Evolutionary conservation across 2,329 filamentous ascomycete genomes (phyloP), one percentile per base, ranked within the genome.

Genomic region (Trichoderma simmonsii): DNA sequence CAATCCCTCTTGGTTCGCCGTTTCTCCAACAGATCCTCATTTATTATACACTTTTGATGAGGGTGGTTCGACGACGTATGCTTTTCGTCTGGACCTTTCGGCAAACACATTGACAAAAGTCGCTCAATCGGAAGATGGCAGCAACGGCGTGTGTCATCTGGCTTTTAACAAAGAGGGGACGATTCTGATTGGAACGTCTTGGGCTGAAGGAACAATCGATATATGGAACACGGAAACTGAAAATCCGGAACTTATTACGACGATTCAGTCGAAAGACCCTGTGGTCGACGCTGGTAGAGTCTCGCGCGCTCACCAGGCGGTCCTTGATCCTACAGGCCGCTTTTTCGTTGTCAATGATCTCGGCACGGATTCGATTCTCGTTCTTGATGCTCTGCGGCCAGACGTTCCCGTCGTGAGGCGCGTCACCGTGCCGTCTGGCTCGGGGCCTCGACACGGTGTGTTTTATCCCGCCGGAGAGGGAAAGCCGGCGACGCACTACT

Each of bases 371-470:
- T 77, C 78, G 18, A 74, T 88, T 28, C 74, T 85, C 54, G 75
- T 87, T 61, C 77, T 87, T 32, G 84, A 87, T 12, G 32, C 43
- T 1, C 21, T 39, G 78, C 77, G 81, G 70, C 74, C 80, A 73
- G 78, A 81, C 72, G 86, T 79, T 73, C 76, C 78, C 3, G 75
- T 86, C 57, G 78, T 77, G 36, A 81, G 78, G 74, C 77, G 75
- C 51, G 76, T 81, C 56, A 63, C 74, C 4, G 78, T 84, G 70
- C 79, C 80, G 9, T 74, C 79, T 12, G 84, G 83, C 72, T 83
- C 82, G 51, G 86, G 86, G 1, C 86, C 86, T 4, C 85, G 86
- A n/a, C 86, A 88, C 75, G 86, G 84, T 59, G 81, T 81, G 74
- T 87, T 86, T 79, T 83, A 83, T 77, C 81, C 80, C 2, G 70